Evolutionary conservation across 768 basidiomycete genomes (phyloP), one percentile per base, ranked within the genome.

Genomic region (Lentinula edodes): DNA sequence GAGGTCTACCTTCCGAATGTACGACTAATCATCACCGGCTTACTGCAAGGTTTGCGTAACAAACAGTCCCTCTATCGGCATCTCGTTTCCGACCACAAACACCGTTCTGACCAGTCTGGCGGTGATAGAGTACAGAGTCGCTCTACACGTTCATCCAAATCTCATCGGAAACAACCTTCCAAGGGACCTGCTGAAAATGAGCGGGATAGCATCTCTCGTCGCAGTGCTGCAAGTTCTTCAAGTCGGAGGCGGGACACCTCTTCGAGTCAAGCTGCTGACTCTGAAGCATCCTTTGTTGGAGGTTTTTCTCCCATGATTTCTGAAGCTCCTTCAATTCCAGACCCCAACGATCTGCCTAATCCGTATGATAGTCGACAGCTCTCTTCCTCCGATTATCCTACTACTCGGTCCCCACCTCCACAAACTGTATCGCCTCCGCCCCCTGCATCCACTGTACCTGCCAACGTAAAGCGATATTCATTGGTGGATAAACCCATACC

Each of bases 51-150:
- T 13, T 80, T 99, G n/a, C 90, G 95, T 55, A 83, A 77, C 53
- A 98, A 98, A 73, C 96, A 99, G 74, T 87, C 90, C 42, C 80
- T 87, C 65, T 97, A 96, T 73, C 86, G 93, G 23, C 83, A 85
- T 65, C 82, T 89, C 62, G 80, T 88, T 32, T 83, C 86, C 34
- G 87, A 90, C 62, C 80, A 83, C 61, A 78, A 80, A 61, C 80
- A 81, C 57, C 78, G 78, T 62, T 83, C 88, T 8, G 80, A 79
- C 23, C 71, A 74, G 34, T 70, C 76, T 0, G 69, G 77, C 12
- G 81, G 83, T 55, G 83, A 84, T 12, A 80, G 85, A 63, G 76
- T 78, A 6, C 85, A 83, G 50, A 86, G 82, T 60, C 83, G 85
- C 39, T 79, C 83, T 9, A 86, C 85, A n/a, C 76, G 74, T 1